A percentile compares a stretch with the other conserved stretches of the same genome.
These are phyloP conservation scores for Cyclotella baltica DNA, from an alignment of 108 stramenopile genomes.

Conservation along the genomic window DNA sequence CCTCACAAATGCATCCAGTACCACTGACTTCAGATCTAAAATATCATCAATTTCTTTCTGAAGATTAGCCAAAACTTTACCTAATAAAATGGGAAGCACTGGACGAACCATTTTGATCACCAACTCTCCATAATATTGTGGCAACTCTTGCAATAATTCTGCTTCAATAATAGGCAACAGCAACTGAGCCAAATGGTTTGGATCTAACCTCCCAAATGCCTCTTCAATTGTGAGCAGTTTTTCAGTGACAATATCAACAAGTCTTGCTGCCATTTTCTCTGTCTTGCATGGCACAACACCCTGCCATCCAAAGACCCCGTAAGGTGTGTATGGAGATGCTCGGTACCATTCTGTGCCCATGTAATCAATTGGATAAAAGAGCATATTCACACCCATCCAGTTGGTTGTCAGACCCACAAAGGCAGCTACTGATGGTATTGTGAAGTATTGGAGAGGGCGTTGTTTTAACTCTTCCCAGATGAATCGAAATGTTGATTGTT, in stretches of 20 bases:
- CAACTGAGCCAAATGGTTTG: conserved; percentile 51
- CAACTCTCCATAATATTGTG: conserved; percentile 21
- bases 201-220: conserved; percentile 72
- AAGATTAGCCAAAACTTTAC: conserved; percentile 50
- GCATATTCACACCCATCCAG: conserved; percentile 67
- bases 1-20: conserved; percentile 74
- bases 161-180: conserved; percentile 61
- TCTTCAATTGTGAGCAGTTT: conserved; percentile 66
- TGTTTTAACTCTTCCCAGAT: conserved; percentile 34
- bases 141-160: conserved; percentile 43
- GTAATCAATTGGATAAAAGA: conserved; percentile 85
- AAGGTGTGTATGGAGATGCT: conserved; percentile 58
- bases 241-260: conserved; percentile 74
- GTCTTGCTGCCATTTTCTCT: conserved; percentile 76
- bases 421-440: conserved; percentile 78
- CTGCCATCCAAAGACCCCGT: conserved; percentile 84
- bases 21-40: conserved; percentile 69
- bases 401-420: conserved; percentile 75
- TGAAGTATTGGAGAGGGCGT: conserved; percentile 58
- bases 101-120: conserved; percentile 48
- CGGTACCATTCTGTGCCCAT: conserved; percentile 61
- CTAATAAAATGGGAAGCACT: conserved; percentile 63
- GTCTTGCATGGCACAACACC: conserved; percentile 86
- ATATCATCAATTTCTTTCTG: conserved; percentile 73
- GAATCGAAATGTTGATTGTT: conserved; percentile 5